Percentiles rank a stretch among this genome's conserved stretches.
Conservation (phyloP, 495 filamentous ascomycete species). For the Filosporella fistucella region DNA sequence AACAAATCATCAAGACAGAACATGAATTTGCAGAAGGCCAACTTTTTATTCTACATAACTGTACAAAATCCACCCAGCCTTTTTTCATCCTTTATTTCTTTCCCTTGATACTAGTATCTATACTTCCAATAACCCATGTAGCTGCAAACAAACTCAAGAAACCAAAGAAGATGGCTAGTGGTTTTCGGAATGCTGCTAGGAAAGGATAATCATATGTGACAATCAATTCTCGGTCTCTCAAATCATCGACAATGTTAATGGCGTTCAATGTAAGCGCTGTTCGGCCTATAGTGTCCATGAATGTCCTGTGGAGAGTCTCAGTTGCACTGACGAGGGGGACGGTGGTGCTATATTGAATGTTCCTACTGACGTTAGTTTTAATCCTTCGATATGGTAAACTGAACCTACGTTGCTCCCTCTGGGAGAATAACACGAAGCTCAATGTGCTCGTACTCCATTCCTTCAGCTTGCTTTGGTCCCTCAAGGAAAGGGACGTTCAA, state of each 20-base stretch:
- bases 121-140: constrained; percentile 63
- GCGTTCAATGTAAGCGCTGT: constrained; percentile 78
- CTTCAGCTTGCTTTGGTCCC: constrained; percentile 79
- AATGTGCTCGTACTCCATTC: constrained; percentile 78
- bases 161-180: constrained; percentile 74
- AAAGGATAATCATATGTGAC: constrained; percentile 87
- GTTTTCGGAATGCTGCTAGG: constrained; percentile 75
- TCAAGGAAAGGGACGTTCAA: constrained; percentile 95
- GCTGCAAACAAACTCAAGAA: constrained; percentile 68
- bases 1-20: too few relatives aligned
- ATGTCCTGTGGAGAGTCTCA: constrained; percentile 69
- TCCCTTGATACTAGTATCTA: constrained; percentile 21
- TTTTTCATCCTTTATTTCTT: constrained; percentile 10
- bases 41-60: constrained; percentile 24
- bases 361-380: constrained; percentile 38
- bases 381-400: neutral
- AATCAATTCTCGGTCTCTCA: constrained; percentile 72
- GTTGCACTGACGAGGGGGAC: constrained; percentile 50
- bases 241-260: constrained; percentile 82
- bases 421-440: constrained; percentile 79
- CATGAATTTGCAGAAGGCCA: neutral
- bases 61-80: constrained; percentile 9
- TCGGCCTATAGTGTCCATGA: constrained; percentile 90
- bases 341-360: constrained; percentile 61
- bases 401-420: constrained; percentile 81